Base-by-base conservation (phyloP, 2,329 filamentous ascomycete species). In the Beauveria rudraprayagi region DNA sequence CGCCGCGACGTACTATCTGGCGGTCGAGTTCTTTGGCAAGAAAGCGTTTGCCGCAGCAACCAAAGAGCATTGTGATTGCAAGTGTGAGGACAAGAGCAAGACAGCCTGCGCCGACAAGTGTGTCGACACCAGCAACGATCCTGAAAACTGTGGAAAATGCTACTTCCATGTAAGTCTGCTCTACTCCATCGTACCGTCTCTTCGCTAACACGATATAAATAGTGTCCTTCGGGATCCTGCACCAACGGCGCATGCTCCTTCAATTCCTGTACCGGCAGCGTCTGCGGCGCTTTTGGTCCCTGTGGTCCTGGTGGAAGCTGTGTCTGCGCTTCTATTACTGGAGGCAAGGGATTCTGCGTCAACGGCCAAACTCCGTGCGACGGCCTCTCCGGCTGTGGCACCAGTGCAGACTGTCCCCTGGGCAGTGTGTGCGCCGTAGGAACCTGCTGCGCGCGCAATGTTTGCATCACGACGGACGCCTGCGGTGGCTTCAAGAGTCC, bases 281-380 rank as follows among this genome's bases (percentile, higher is more conserved):
- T 19, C 26, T 60, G 57, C 48, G 48, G 57, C 19, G 48, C 40
- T 1, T 60, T 60, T 19, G 48, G 48, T 26, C n/a, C 48, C 26
- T 60, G 57, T 24, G 57, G 57, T 6, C 48, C 57, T 0, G 57
- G 57, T 1, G 57, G 57, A 17, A 53, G 40, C 57, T 60, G 57
- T 41, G 48, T 60, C 17, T 60, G 57, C 48, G 57, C 57, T 8
- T 60, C 57, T 9, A 53, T 53, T 14, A 53, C 57, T 1, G 57
- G 57, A 9, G 57, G 57, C 40, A 37, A 37, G n/a, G 57, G 57
- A 11, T 60, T 60, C 48, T 60, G 57, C 28, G 57, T 60, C 57
- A 60, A 60, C 48, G 57, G 57, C 40, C 37, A 53, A 14, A 53
- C 48, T 2, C 48, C 48, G 1, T 60, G 57, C 48, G 3, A 3